Percentiles rank a stretch among this genome's conserved stretches.
Evolutionary conservation across 2,329 filamentous ascomycete genomes (phyloP).

Genomic region (Calonectria leucothoes): DNA sequence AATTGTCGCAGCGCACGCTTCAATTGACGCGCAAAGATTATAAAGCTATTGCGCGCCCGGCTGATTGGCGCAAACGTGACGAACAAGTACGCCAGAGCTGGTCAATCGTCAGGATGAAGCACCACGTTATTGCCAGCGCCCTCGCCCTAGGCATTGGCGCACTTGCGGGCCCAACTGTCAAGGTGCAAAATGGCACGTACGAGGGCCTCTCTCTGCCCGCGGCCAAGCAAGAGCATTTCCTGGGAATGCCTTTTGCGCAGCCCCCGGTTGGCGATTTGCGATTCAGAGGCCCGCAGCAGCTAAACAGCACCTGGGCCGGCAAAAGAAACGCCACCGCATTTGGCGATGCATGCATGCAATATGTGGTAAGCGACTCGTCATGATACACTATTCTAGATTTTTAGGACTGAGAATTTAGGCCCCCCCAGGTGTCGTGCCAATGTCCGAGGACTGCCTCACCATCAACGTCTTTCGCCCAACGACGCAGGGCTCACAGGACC

Average conservation of each 20-base stretch:
- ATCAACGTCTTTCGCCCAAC: conserved; percentile 3
- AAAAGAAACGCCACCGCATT: background rate
- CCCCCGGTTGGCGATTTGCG: background rate
- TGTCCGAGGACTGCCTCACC: conserved; percentile 4
- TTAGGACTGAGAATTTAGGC: background rate
- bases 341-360: conserved; percentile 7
- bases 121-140: background rate
- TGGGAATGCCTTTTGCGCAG: conserved; percentile 1
- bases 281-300: background rate
- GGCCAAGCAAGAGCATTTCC: background rate
- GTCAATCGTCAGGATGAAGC: background rate
- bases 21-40: background rate
- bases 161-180: background rate
- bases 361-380: background rate
- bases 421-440: background rate
- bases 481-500: background rate
- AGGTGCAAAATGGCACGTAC: background rate
- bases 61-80: background rate
- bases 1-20: background rate
- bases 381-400: accelerated
- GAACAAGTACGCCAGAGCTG: background rate
- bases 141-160: background rate
- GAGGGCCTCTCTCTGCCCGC: background rate
- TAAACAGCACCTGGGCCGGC: background rate
- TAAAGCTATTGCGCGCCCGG: background rate